Conservation (phyloP, 306 rosid species). For the Vigna radiata region DNA sequence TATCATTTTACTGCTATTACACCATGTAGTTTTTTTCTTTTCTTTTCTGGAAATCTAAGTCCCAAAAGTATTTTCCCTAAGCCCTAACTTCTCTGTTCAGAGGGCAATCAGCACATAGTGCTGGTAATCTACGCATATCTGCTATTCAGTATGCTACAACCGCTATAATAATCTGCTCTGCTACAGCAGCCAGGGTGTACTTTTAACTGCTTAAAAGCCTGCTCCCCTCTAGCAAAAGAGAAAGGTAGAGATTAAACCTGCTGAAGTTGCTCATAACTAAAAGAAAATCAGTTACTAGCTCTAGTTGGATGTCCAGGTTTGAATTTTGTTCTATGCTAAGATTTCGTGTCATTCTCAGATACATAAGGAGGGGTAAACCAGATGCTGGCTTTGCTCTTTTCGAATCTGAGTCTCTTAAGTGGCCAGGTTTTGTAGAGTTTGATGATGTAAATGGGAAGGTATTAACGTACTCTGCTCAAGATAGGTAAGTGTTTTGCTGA, state of each 20-base stretch:
- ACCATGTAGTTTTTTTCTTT: not conserved
- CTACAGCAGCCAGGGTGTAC: not conserved
- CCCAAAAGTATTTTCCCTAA: not conserved
- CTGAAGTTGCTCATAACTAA: not conserved
- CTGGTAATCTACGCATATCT: not conserved
- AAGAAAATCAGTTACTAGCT: conserved; percentile 22
- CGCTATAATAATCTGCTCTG: not conserved
- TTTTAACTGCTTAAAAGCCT: not conserved
- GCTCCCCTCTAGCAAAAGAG: not conserved
- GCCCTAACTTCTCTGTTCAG: not conserved
- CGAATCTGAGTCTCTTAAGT: conserved; percentile 95
- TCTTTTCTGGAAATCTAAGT: not conserved
- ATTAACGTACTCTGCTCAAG: conserved; percentile 94
- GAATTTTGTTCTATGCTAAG: conserved; percentile 30
- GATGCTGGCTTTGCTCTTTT: conserved; percentile 99
- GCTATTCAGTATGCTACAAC: not conserved
- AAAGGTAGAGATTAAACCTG: not conserved
- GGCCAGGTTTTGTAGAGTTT: conserved; percentile 99
- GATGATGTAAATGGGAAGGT: conserved; percentile 99
- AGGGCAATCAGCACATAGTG: not conserved
- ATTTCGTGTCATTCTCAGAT: conserved; percentile 58
- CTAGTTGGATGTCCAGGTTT: conserved; percentile 25
- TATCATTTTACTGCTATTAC: not conserved
- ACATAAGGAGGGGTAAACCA: conserved; percentile 91
- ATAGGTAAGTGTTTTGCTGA: conserved; percentile 57